Base-by-base conservation (phyloP, 2,329 filamentous ascomycete species). In the Colletotrichum noveboracense region DNA sequence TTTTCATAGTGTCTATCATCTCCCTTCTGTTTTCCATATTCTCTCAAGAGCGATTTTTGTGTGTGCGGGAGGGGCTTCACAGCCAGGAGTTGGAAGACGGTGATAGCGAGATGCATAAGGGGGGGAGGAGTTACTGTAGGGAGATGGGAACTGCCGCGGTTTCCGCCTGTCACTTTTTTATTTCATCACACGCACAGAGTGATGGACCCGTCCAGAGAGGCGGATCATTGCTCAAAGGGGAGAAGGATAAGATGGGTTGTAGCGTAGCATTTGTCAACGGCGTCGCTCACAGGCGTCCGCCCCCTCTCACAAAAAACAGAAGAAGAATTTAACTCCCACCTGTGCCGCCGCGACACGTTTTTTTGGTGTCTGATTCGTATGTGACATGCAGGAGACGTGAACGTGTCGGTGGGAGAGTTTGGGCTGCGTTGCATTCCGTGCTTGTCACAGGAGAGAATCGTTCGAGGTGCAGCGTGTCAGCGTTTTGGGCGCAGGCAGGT, bases 1-100 rank as follows among this genome's bases (percentile, higher is more conserved):
- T 65, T 66, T 48, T 14, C 69, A 72, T 75, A 72, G 69, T 75
- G 55, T 72, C 38, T 75, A 67, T 72, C 26, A 38, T 72, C 18
- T 62, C 34, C 36, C 56, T 62, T 28, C 36, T 62, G 55, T 70
- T 18, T 18, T 12, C 9, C 28, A 24, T 52, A 48, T 58, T 48
- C 16, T 72, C 30, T 64, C 16, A 32, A 30, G 16, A 61, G 72
- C 72, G 60, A 66, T 58, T 43, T 61, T 16, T n/a, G n/a, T 18
- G 36, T 36, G 66, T 12, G 18, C 21, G 55, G n/a, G 32, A 14
- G 14, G 32, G 43, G 48, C 48, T 67, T 32, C n/a, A 43, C 24
- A 48, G 56, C 66, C 43, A 34, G 69, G 73, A 72, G 69, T 75
- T 64, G 13, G 26, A 66, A 32, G 55, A 38, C 32, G 30, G 16